A percentile compares a stretch with the other conserved stretches of the same genome.
phyloP scores from a whole-genome alignment of 495 filamentous ascomycete species.

The Penicillium lividum region DNA sequence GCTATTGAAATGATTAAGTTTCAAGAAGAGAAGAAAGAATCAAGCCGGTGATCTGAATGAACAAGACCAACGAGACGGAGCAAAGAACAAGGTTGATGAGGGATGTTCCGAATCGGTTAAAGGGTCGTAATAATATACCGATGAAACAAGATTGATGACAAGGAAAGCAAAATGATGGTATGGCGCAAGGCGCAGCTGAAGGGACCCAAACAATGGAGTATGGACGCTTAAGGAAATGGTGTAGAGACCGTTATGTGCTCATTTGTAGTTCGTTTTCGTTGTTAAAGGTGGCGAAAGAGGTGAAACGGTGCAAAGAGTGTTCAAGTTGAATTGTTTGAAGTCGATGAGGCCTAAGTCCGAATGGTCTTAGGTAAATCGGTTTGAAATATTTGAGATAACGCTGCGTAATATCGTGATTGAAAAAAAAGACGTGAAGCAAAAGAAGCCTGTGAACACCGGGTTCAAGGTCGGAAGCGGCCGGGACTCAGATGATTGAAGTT shows the following conservation, averaged over 20 bases:
- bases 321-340: conserved; percentile 16
- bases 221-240: conserved; percentile 49
- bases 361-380: conserved; percentile 17
- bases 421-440: conserved; percentile 28
- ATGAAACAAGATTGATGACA: conserved; percentile 49
- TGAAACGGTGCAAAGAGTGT: conserved; percentile 28
- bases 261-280: conserved; percentile 57
- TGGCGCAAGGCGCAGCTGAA: conserved; percentile 45
- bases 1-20: conserved; percentile 43
- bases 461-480: conserved; percentile 36
- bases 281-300: conserved; percentile 41
- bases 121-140: conserved; percentile 62
- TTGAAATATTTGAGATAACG: conserved; percentile 36
- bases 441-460: conserved; percentile 46
- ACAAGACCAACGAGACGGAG: conserved; percentile 28
- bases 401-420: conserved; percentile 54
- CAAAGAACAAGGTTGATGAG: conserved; percentile 18
- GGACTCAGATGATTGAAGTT: conserved; percentile 36
- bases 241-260: conserved; percentile 67
- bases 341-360: conserved; percentile 20
- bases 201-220: conserved; percentile 47
- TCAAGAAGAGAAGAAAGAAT: conserved; percentile 38
- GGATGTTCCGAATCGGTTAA: conserved; percentile 46
- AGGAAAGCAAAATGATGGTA: conserved; percentile 52
- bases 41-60: conserved; percentile 34